Evolutionary conservation across 352 stramenopile genomes (phyloP), one percentile per base, ranked within the genome.

Genomic region (Thraustochytrium striatum): DNA sequence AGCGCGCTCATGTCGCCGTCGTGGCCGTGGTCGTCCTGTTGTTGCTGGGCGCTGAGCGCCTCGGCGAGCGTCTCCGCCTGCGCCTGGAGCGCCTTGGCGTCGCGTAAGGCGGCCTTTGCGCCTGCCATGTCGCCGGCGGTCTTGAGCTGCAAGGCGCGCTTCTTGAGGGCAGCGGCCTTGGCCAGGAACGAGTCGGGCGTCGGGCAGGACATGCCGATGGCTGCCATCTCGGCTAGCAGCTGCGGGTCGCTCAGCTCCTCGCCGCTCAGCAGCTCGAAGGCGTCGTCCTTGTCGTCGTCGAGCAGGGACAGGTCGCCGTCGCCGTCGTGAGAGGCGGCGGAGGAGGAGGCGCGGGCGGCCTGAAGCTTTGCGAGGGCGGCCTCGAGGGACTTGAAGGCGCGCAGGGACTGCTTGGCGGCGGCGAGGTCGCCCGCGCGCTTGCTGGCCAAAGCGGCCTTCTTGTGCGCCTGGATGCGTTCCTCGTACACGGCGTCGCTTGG

Each of bases 141-240:
- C 52, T 75, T 75, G 30, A 33, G 30, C 39, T 72, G 28, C 8
- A 75, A 11, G 25, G 65, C 65, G 41, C 68, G 41, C 11, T 32
- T 16, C 52, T 75, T 75, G 5, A 62, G 35, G n/a, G 44, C 65
- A 3, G 11, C 13, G 5, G 41, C 65, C 25, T 61, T 58, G 32
- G 28, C 32, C 7, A 58, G 11, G 21, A 75, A 41, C 2, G 58
- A 39, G 8, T 75, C 65, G n/a, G 65, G 65, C 30, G 65, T 32
- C 9, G 65, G 65, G 5, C 65, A 30, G 41, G 58, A 61, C 65
- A 75, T 75, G 41, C 65, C 65, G 36, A 75, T 75, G 28, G 44
- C 32, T 3, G 32, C 30, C 65, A 75, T 75, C 25, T 75, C 65
- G 9, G 65, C 65, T 16, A 75, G 35, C 5, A 75, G 32, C 11